Base-by-base conservation (phyloP, 352 stramenopile species). In the Elongisporangium senticosum region DNA sequence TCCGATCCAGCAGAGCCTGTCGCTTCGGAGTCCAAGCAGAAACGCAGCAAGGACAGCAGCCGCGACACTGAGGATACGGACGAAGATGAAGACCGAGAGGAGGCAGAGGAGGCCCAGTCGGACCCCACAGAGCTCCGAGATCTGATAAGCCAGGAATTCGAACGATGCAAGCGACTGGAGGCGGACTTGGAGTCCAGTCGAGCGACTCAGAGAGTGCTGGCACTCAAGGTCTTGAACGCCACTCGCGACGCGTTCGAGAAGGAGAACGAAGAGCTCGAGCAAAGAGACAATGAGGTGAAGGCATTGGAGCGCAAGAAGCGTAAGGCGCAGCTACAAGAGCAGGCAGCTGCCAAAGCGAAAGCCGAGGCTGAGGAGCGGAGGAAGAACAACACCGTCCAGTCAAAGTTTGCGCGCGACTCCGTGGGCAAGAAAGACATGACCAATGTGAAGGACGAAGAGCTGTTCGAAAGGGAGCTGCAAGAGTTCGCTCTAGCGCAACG, bases 211-310 rank as follows among this genome's bases (percentile, higher is more conserved):
- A 74, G 81, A 8, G 63, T 72, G 2, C 54, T 90, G 19, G 70
- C 79, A 7, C 70, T 90, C 43, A 75, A 90, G 59, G 69, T 93
- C 1, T 56, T 86, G 17, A 87, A 78, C 23, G 79, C 80, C 7
- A 80, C 68, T 20, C 69, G 77, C 7, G 79, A 86, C 19, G 63
- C 67, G 8, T 88, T 89, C 19, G 79, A 85, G 47, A 65, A 62
- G 7, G 78, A 93, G 37, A 64, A 79, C 50, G 72, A 89, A 28
- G 49, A 53, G 24, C 55, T 90, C 15, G 70, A 72, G 2, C 56
- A 69, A 21, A 75, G 83, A 62, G 77, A 89, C 33, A 68, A 75
- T 0, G 67, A 40, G 11, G 67, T 72, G n/a, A 86, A 84, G 53
- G 65, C 62, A 4, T 57, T 62, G 2, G 78, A 90, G 49, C 63